phyloP scores from a whole-genome alignment of 2,329 filamentous ascomycete genomes.

The Niveomyces coronatus region DNA sequence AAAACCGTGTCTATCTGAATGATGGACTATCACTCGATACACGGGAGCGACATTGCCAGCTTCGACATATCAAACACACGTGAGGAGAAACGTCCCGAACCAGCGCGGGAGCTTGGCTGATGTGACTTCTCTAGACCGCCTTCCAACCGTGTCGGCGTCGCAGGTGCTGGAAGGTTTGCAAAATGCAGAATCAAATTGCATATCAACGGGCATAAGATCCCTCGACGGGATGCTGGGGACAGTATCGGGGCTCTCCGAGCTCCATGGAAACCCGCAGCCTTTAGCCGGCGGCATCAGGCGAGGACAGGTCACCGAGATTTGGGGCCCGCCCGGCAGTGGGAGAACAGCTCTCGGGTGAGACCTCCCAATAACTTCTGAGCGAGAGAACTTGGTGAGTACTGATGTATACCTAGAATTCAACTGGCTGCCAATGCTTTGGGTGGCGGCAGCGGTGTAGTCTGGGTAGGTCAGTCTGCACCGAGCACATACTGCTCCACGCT shows the following conservation, averaged over 20 bases:
- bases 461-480: conserved; percentile 68
- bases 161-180: conserved; percentile 55
- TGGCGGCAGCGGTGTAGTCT: conserved; percentile 56
- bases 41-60: conserved; percentile 50
- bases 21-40: conserved; percentile 51
- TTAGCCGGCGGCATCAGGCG: conserved; percentile 58
- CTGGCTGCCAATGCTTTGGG: conserved; percentile 53
- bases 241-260: neutral
- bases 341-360: conserved; percentile 76
- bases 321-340: conserved; percentile 75
- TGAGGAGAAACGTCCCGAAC: conserved; percentile 23
- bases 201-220: conserved; percentile 44
- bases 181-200: conserved; percentile 35
- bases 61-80: conserved; percentile 46
- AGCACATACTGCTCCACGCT: too few species aligned
- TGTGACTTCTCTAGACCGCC: conserved; percentile 44
- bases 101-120: conserved; percentile 9
- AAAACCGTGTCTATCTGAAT: conserved; percentile 12
- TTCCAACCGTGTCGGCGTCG: conserved; percentile 68
- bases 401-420: conserved; percentile 51
- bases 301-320: conserved; percentile 76
- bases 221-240: conserved; percentile 39
- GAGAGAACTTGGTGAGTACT: conserved; percentile 6
- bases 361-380: conserved; percentile 11
- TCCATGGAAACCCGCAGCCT: conserved; percentile 12